These are phyloP conservation scores for Mycena vulgaris DNA, from an alignment of 768 basidiomycete genomes.

Conservation along the genomic window DNA sequence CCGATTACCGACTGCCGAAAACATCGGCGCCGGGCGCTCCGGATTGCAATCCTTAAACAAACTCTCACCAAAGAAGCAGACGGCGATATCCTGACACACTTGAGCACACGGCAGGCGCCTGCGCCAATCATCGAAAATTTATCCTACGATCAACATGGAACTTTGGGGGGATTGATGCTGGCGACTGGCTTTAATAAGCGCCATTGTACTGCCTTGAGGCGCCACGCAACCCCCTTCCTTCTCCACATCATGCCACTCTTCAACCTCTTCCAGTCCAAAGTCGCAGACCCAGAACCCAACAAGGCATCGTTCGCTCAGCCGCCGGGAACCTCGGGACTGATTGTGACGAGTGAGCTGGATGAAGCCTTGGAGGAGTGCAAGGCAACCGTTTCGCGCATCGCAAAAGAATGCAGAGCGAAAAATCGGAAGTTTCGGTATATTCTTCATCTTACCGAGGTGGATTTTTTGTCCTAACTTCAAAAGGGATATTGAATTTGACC, in stretches of 20 bases:
- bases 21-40: too few species aligned
- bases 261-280: conserved; percentile 23
- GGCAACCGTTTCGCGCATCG: conserved; percentile 4
- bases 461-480: background rate
- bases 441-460: background rate
- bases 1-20: too few species aligned
- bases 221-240: too few species aligned
- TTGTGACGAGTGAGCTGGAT: conserved; percentile 11
- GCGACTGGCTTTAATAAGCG: too few species aligned
- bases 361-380: conserved; percentile 22
- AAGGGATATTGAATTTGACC: conserved; percentile 72
- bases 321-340: background rate
- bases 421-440: conserved; percentile 23
- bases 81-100: too few species aligned
- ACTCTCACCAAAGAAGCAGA: too few species aligned
- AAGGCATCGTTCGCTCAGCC: conserved; percentile 22
- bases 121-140: too few species aligned
- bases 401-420: conserved; percentile 10
- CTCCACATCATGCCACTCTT: conserved; percentile 4
- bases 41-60: too few species aligned
- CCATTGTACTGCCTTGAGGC: too few species aligned
- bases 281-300: conserved; percentile 2
- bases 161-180: too few species aligned
- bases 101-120: too few species aligned
- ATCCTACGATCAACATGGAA: too few species aligned